A percentile compares a stretch with the other conserved stretches of the same genome.
These are phyloP conservation scores for Glycine latifolia DNA, from an alignment of 306 rosid species.

Conservation along the genomic window DNA sequence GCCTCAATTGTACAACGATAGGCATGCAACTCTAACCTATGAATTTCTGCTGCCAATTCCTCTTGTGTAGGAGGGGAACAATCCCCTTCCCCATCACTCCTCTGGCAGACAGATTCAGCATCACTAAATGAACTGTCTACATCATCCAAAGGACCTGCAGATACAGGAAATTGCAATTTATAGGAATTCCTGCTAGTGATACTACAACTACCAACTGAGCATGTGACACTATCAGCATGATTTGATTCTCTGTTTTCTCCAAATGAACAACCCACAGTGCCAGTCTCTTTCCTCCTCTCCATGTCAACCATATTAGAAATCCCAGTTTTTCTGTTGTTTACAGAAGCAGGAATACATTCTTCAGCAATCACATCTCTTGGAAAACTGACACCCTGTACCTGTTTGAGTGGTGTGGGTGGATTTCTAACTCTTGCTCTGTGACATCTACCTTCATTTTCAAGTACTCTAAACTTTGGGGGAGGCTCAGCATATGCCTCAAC, in stretches of 20 bases:
- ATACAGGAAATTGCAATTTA: conserved; percentile 56
- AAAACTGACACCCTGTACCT: conserved; percentile 59
- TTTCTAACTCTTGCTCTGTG: conserved; percentile 56
- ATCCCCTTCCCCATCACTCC: conserved; percentile 57
- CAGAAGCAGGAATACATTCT: conserved; percentile 54
- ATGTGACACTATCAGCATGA: conserved; percentile 58
- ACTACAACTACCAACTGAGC: conserved; percentile 97
- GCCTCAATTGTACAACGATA: conserved; percentile 95
- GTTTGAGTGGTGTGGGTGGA: conserved; percentile 49
- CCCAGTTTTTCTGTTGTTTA: conserved; percentile 53
- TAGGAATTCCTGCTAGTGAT: conserved; percentile 55
- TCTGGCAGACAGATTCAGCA: conserved; percentile 69
- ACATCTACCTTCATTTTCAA: conserved; percentile 62
- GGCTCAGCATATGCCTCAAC: conserved; percentile 62
- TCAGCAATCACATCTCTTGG: conserved; percentile 58
- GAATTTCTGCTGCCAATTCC: conserved; percentile 79
- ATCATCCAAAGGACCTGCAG: conserved; percentile 65
- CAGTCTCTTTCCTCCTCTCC: conserved; percentile 62
- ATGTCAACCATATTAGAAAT: conserved; percentile 51
- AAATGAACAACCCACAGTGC: conserved; percentile 57
- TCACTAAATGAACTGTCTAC: conserved; percentile 60
- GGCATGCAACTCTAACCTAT: conserved; percentile 96
- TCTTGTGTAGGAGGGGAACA: conserved; percentile 57
- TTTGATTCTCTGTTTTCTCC: conserved; percentile 59
- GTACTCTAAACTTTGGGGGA: conserved; percentile 64